Evolutionary conservation across 2,329 filamentous ascomycete species (phyloP), one percentile per base, ranked within the genome.

Genomic region (Aspergillus thermomutatus): DNA sequence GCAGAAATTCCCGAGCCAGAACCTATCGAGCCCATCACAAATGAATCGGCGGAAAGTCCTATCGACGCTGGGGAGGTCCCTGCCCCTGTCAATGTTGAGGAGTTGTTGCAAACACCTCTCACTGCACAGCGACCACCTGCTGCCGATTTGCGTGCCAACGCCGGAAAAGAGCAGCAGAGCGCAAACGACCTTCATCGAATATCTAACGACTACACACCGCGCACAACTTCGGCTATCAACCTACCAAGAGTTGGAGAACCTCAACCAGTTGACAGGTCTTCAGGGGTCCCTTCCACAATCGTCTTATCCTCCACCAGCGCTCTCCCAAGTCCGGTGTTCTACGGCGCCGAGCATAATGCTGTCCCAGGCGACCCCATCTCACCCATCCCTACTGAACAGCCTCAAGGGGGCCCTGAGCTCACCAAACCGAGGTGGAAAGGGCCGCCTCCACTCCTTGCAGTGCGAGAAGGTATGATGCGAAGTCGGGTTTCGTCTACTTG

Each of bases 1-100:
- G 92, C 93, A 6, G 92, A 97, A 17, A 77, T 79, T 4, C 91
- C 91, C 1, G 82, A 85, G 1, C 71, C 89, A 11, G 78, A 82
- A 25, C 68, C 84, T 3, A 62, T 80, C 70, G 68, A 81, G 60
- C 72, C 66, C 4, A 61, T 70, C 8, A 60, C 75, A 60, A 62
- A 69, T 19, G 68, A 72, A 6, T 53, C 68, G 37, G 64, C 75
- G 9, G 71, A 78, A 28, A 64, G 68, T 11, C 23, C 53, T 2
- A 54, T 56, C 3, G 60, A 63, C 10, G 65, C 65, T 25, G 66
- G 76, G 50, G 87, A 92, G 65, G 66, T 74, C 4, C 74, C 83
- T 19, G 84, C 79, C 3, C 88, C 88, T 1, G 80, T 91, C 19
- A 78, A 88, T 56, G 71, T 91, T 1, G 77, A 83, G 10, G 85